Percentiles rank a stretch among this genome's conserved stretches.
Conservation (phyloP, 148 eudicot genomes). For the Limonium bicolor region DNA sequence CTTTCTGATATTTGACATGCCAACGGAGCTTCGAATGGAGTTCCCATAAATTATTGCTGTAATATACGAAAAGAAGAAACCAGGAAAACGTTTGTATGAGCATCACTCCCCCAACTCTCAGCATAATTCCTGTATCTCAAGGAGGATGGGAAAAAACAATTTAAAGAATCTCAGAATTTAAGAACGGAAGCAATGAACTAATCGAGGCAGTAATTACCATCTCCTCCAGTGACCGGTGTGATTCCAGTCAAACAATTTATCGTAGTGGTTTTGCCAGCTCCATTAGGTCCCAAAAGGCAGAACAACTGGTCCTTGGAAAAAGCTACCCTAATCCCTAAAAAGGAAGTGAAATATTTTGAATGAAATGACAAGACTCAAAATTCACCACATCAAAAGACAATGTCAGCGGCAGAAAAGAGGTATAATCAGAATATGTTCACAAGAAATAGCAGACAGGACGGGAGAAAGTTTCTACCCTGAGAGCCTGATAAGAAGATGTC, state of each 20-base stretch:
- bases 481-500: constrained; percentile 71
- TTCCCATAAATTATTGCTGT: constrained; percentile 67
- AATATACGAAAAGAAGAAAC: too few relatives aligned
- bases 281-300: constrained; percentile 94
- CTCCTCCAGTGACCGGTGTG: constrained; percentile 77
- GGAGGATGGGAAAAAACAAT: background rate
- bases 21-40: constrained; percentile 60
- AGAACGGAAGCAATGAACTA: constrained; percentile 1
- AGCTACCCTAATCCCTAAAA: constrained; percentile 81
- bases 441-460: background rate
- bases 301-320: constrained; percentile 75
- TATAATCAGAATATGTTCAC: too few relatives aligned
- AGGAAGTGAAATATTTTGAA: background rate
- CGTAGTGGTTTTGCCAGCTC: constrained; percentile 95
- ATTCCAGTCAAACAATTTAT: constrained; percentile 89
- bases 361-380: too few relatives aligned
- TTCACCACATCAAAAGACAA: too few relatives aligned
- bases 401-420: too few relatives aligned
- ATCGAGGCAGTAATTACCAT: constrained; percentile 34
- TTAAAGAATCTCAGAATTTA: background rate
- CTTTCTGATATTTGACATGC: constrained; percentile 72
- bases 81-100: too few relatives aligned
- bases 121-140: too few relatives aligned
- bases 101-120: too few relatives aligned
- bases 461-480: constrained; percentile 30